Evolutionary conservation across 1,284 basidiomycete species (phyloP), one percentile per base, ranked within the genome.

Genomic region (Marasmius tenuissimus): DNA sequence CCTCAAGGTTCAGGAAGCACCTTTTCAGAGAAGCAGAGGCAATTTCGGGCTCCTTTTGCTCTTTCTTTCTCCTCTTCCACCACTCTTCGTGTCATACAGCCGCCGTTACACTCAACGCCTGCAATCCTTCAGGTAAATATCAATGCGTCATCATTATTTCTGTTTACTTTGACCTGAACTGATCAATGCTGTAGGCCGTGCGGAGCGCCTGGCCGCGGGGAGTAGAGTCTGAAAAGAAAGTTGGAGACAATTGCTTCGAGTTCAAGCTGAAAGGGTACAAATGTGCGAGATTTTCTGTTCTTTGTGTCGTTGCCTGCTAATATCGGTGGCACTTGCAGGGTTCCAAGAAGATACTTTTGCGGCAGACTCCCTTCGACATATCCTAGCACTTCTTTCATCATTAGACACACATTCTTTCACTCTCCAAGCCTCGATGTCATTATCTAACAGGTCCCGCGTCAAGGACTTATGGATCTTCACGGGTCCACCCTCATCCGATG

Each of bases 381-480:
- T 92, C 14, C 80, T 93, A 52, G 75, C 84, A 14, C 78, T 93
- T 27, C 78, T 93, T 35, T 77, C 81, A 18, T 82, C 88, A 40
- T 80, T 93, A 16, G 91, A 93, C 68, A 73, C 76, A 1, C 85
- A 91, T 62, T 82, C 85, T 0, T 92, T 91, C 69, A 81, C 82
- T 4, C 81, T 93, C 47, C 75, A 90, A 4, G 80, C 89, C 0
- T 92, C 90, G 9, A 71, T 92, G 50, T 85, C 89, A 20, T 75
- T 92, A 58, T 83, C 83, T 12, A 84, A 78, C 66, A 88, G 85
- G 48, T 90, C 91, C 20, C 81, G 89, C 59, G 81, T 85, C 54
- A 91, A 91, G 71, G 91, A 93, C 69, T 72, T 93, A 1, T 93
- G 91, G 91, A 77, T 93, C 55, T 93, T 92, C 70, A 84, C 84